phyloP scores from a whole-genome alignment of 306 rosid species.

The Pyrus pyrifolia region DNA sequence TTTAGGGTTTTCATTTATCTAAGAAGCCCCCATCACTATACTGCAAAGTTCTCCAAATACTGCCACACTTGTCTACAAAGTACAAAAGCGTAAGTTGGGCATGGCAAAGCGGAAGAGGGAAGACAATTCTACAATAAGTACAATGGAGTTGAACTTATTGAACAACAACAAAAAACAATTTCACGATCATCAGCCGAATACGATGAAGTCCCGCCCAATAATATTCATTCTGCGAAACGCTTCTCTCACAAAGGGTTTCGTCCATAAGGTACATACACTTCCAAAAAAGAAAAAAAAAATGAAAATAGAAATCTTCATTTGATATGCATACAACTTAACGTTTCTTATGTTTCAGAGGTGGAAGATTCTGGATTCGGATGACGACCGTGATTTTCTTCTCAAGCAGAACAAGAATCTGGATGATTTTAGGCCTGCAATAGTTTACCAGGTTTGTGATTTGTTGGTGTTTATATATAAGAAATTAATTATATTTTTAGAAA shows the following conservation, averaged over 20 bases:
- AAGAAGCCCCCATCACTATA: background rate
- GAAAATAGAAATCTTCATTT: no score
- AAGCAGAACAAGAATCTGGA: constrained; percentile 23
- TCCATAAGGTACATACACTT: background rate
- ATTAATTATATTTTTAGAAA: background rate
- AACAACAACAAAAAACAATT: background rate
- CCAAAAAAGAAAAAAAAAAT: no score
- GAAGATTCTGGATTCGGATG: constrained; percentile 15
- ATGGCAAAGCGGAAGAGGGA: background rate
- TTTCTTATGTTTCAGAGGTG: background rate
- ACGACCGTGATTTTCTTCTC: constrained; percentile 15
- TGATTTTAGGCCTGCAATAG: constrained; percentile 26
- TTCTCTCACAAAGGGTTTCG: constrained; percentile 5
- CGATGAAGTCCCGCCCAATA: background rate
- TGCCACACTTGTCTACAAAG: background rate
- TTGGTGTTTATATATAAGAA: background rate
- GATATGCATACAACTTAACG: background rate
- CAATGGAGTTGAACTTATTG: background rate
- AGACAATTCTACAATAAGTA: background rate
- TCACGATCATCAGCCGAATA: background rate
- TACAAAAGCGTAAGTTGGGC: background rate
- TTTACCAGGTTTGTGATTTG: constrained; percentile 12
- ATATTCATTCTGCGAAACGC: constrained; percentile 6
- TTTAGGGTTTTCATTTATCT: background rate
- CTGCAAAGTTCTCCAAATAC: background rate